These are phyloP conservation scores for Hypoxylon cercidicola DNA, from an alignment of 495 filamentous ascomycete genomes.

Conservation along the genomic window DNA sequence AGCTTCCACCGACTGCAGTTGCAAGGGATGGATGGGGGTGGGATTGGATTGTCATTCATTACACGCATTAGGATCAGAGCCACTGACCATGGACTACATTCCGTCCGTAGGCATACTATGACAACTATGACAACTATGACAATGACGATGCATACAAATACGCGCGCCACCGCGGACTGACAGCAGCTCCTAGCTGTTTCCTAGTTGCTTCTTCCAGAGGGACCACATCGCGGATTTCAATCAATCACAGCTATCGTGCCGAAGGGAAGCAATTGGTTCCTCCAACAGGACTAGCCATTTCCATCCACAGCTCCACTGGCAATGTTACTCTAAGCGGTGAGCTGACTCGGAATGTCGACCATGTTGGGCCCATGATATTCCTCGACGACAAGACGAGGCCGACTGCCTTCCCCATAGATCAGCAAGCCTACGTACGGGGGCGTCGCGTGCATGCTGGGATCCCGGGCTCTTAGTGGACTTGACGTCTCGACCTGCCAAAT, in stretches of 20 bases:
- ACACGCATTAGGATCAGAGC: no score
- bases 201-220: constrained; percentile 15
- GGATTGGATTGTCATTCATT: no score
- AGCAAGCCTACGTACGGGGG: constrained; percentile 27
- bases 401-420: constrained; percentile 36
- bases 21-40: constrained; percentile 9
- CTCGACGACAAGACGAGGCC: constrained; percentile 25
- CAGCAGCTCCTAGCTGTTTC: background rate
- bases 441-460: constrained; percentile 18
- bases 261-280: constrained; percentile 8
- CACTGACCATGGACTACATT: no score
- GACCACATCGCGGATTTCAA: constrained; percentile 23
- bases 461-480: background rate
- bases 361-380: constrained; percentile 27
- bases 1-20: constrained; percentile 4
- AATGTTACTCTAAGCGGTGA: constrained; percentile 38
- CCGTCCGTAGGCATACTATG: no score
- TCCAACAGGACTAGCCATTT: constrained; percentile 11
- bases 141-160: constrained; percentile 10
- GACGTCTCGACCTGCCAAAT: constrained; percentile 13
- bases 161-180: constrained; percentile 6
- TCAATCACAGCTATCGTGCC: background rate
- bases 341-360: constrained; percentile 31
- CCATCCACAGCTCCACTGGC: constrained; percentile 25
- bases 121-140: no score